Conservation (phyloP, 2,329 filamentous ascomycete genomes). For the Xylaria sp. region DNA sequence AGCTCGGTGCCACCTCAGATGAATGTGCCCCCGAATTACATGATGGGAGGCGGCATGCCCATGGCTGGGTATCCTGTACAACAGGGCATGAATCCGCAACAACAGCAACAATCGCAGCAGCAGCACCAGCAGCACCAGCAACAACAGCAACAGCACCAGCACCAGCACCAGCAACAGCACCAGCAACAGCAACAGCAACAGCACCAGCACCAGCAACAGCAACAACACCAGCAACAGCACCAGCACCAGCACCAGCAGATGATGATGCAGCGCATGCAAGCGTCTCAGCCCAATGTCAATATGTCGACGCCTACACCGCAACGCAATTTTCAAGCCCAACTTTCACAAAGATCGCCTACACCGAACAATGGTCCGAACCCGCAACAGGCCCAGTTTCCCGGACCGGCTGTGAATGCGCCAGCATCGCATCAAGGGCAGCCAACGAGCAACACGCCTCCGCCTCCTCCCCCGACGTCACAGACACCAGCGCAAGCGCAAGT, state of each 20-base stretch:
- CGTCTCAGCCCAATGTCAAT: conserved; percentile 32
- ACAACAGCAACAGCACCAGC: not conserved
- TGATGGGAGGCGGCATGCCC: conserved; percentile 46
- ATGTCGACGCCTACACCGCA: conserved; percentile 37
- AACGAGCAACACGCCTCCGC: conserved; percentile 27
- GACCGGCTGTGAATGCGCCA: conserved; percentile 33
- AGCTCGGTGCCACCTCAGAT: conserved; percentile 45
- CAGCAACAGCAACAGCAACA: conserved; percentile 38
- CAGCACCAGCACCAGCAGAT: conserved; percentile 36
- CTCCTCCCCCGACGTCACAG: conserved; percentile 2
- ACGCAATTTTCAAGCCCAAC: conserved; percentile 34
- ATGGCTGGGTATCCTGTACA: conserved; percentile 55
- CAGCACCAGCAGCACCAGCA: not conserved
- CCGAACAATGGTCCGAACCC: conserved; percentile 34
- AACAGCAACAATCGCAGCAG: conserved; percentile 30
- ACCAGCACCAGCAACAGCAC: conserved; percentile 8
- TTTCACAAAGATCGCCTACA: conserved; percentile 34
- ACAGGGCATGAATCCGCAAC: conserved; percentile 43
- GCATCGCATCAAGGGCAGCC: conserved; percentile 32
- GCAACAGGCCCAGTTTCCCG: conserved; percentile 33
- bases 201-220: conserved; percentile 14
- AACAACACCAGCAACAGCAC: conserved; percentile 32
- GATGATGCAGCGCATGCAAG: conserved; percentile 43
- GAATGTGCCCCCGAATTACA: conserved; percentile 48
- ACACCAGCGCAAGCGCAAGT: conserved; percentile 25